Base-by-base conservation (phyloP, 139 green algal species). In the Picochlorum sp. region DNA sequence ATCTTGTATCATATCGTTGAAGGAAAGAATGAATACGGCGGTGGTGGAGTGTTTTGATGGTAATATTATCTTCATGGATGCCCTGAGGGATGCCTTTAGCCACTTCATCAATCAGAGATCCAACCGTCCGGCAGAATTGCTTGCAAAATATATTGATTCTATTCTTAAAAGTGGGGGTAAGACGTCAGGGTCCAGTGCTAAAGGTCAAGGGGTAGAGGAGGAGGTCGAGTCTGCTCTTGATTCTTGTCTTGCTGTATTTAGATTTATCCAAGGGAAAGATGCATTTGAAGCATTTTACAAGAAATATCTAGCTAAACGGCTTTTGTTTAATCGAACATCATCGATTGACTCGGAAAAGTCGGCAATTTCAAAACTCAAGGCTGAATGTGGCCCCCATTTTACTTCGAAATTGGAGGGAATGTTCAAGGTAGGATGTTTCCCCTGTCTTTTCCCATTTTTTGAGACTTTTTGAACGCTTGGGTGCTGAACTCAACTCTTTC, bases 271-370 rank as follows among this genome's bases (percentile, higher is more conserved):
- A 83, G 93, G 91, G 61, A 99, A 99, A 80, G 93, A 99, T 63
- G 89, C 97, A 29, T 99, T 99, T 66, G 93, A 99, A 77, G 93
- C 89, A 1, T 99, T 98, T 59, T 99, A 98, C 85, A 99, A 99
- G 76, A 91, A 93, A 67, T 88, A 98, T 64, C 78, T 99, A 29
- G 86, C 93, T n/a, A 96, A 96, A 74, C 84, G 93, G 13, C 72
- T 95, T 74, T 84, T 96, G 62, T 78, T 98, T 55, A 80, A 79
- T 5, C 83, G 84, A 61, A 86, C 64, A 50, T 80, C 84, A 9
- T 87, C 65, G 40, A 82, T 89, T 14, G 93, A 99, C 45, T 85
- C 88, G 1, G 93, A 99, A 68, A 96, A 96, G 78, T 73, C 69
- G 35, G 87, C 94, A 76, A 95, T 99, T 55, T 63, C 60, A 43